phyloP scores from a whole-genome alignment of 2,329 filamentous ascomycete genomes.

The Ophiocordyceps polyrhachis-furcata region DNA sequence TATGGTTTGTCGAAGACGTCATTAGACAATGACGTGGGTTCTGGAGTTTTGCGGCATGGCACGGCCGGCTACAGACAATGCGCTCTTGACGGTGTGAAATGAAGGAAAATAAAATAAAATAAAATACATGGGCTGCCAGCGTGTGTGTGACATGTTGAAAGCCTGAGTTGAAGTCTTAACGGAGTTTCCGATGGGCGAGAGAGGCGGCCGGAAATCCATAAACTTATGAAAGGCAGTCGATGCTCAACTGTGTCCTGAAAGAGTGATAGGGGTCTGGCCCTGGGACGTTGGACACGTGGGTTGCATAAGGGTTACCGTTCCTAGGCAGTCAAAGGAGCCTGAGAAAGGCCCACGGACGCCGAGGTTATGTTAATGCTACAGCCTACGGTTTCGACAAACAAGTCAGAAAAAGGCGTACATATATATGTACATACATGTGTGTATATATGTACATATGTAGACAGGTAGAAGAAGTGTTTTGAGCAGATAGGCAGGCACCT shows the following conservation, averaged over 20 bases:
- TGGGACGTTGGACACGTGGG: not conserved
- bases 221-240: no score
- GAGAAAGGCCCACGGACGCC: not conserved
- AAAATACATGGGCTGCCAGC: not conserved
- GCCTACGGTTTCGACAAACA: not conserved
- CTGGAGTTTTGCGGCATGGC: not conserved
- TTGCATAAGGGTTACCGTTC: not conserved
- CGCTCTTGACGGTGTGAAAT: not conserved
- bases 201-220: not conserved
- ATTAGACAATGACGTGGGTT: slow-evolving; percentile 13
- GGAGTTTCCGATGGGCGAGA: not conserved
- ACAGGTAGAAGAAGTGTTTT: not conserved
- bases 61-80: not conserved
- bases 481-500: no score
- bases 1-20: slow-evolving; percentile 9
- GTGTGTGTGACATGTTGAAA: not conserved
- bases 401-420: not conserved
- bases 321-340: not conserved
- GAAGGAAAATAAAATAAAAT: not conserved
- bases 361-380: not conserved
- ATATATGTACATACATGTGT: no score
- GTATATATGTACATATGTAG: no score
- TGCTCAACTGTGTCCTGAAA: not conserved
- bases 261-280: not conserved
- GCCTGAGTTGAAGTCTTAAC: not conserved